A percentile compares a stretch with the other conserved stretches of the same genome.
phyloP scores from a whole-genome alignment of 176 grass and related monocot species.

The Aegilops sharonensis region DNA sequence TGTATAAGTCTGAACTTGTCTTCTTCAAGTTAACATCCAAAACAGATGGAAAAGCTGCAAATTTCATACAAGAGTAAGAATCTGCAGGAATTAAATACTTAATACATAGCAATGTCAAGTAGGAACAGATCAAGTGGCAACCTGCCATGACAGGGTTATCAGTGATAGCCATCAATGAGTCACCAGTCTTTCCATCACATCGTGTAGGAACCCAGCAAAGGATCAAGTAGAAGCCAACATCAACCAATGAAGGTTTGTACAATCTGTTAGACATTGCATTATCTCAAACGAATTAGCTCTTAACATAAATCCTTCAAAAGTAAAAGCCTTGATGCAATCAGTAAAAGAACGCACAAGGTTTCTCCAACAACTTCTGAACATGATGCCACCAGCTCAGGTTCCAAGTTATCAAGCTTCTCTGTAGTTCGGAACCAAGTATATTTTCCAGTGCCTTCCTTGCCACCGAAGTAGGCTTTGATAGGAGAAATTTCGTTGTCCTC shows the following conservation, averaged over 20 bases:
- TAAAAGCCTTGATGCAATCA: conserved; percentile 25
- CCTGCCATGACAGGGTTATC: conserved; percentile 85
- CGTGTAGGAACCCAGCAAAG: conserved; percentile 84
- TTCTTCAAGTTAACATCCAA: conserved; percentile 71
- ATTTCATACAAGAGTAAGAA: conserved; percentile 30
- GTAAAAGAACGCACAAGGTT: conserved; percentile 58
- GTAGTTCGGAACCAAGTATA: conserved; percentile 83
- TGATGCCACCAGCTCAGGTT: conserved; percentile 49
- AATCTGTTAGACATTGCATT: conserved; percentile 61
- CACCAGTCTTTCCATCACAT: conserved; percentile 75
- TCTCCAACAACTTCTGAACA: conserved; percentile 58
- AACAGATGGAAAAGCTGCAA: conserved; percentile 81
- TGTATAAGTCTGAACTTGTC: conserved; percentile 52
- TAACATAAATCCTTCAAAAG: conserved; percentile 8
- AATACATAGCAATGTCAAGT: conserved; percentile 8
- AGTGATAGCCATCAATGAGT: conserved; percentile 55
- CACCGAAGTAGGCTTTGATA: conserved; percentile 85
- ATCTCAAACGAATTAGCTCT: conserved; percentile 15
- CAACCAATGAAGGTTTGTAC: conserved; percentile 71
- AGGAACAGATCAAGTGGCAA: conserved; percentile 37
- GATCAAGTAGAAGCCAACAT: conserved; percentile 79
- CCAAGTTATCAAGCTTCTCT: conserved; percentile 54
- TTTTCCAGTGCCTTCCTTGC: conserved; percentile 73
- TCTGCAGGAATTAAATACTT: conserved; percentile 12
- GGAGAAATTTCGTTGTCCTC: conserved; percentile 88